phyloP scores from a whole-genome alignment of 2,329 filamentous ascomycete genomes.

The Hymenoscyphus linearis region DNA sequence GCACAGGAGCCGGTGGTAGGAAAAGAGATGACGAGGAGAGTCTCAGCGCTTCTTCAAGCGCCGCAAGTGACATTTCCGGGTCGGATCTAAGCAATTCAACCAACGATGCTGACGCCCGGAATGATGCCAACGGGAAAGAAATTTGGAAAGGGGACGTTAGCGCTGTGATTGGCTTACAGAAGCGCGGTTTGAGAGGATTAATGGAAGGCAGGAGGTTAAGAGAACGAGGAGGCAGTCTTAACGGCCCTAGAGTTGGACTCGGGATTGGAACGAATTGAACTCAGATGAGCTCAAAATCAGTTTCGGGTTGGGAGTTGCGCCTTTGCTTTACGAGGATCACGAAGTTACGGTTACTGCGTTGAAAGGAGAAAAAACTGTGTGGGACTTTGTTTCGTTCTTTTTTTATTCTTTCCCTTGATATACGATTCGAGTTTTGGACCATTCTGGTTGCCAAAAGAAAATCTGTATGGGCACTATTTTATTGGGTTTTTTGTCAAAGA shows the following conservation, averaged over 20 bases:
- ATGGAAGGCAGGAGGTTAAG: conserved; percentile 91
- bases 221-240: conserved; percentile 52
- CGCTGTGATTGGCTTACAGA: conserved; percentile 92
- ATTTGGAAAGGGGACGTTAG: conserved; percentile 79
- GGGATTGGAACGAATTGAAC: conserved; percentile 41
- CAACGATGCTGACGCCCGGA: conserved; percentile 36
- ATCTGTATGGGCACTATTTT: neutral
- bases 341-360: conserved; percentile 3
- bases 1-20: conserved; percentile 28
- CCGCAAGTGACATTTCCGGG: conserved; percentile 25
- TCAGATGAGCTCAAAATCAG: neutral
- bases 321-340: conserved; percentile 1
- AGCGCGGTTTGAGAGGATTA: conserved; percentile 80
- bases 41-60: conserved; percentile 27
- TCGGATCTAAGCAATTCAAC: conserved; percentile 24
- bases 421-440: neutral
- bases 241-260: conserved; percentile 42
- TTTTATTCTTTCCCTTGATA: neutral
- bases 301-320: neutral
- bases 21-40: conserved; percentile 33
- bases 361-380: neutral
- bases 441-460: neutral
- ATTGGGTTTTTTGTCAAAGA: neutral
- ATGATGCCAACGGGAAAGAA: conserved; percentile 44
- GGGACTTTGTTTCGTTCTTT: neutral